Conservation (phyloP, 169 alveolate genomes). For the Amoebophrya sp. region DNA sequence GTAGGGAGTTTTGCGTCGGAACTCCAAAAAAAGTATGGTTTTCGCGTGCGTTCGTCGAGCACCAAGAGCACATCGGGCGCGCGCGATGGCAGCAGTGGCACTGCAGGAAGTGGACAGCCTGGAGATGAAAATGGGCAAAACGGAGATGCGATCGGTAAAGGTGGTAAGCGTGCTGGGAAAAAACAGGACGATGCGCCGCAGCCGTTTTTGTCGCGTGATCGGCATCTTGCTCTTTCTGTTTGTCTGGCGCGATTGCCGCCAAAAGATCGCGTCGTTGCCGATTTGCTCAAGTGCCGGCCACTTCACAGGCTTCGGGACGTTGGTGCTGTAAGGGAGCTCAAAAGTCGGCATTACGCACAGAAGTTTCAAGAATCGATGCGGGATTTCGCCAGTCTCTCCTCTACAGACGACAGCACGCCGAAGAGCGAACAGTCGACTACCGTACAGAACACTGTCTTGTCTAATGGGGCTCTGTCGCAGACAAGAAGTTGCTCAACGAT, state of each 20-base stretch:
- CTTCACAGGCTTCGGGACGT: not conserved
- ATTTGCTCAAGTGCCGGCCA: not conserved
- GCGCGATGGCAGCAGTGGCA: not conserved
- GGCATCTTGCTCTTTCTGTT: not conserved
- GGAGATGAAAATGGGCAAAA: not conserved
- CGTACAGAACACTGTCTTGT: no score
- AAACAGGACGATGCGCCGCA: not conserved
- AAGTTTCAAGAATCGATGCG: not conserved
- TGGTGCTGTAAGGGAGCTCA: not conserved
- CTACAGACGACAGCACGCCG: no score
- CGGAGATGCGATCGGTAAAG: not conserved
- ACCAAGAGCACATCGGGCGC: no score
- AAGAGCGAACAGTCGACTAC: no score
- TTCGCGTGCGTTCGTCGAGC: not conserved
- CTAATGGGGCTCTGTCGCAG: no score
- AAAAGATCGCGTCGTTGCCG: not conserved
- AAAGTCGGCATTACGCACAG: not conserved
- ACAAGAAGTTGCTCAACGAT: no score
- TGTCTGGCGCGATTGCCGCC: conserved; percentile 18
- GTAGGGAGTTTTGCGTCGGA: not conserved
- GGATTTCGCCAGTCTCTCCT: no score
- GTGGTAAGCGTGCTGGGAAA: not conserved
- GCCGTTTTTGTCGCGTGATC: not conserved
- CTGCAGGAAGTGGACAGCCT: not conserved
- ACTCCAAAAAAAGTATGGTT: not conserved